Evolutionary conservation across 345 rosid genomes (phyloP), one percentile per base, ranked within the genome.

Genomic region (Salix exigua): DNA sequence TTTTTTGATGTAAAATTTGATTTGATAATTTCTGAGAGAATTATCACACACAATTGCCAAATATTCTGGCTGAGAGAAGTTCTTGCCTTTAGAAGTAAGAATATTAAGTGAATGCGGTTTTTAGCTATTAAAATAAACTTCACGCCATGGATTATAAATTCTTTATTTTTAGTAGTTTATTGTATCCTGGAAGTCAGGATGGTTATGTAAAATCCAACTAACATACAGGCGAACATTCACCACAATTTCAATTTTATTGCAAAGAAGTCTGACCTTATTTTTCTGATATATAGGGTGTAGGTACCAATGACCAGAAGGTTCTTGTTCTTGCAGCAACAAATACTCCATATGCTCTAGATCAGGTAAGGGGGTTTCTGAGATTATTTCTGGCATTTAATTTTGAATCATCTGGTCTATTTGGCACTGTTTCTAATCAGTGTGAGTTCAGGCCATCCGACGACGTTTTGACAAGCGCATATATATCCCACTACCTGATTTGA

Each of bases 401-500:
- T 74, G 65, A 61, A 60, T 71, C 12, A 30, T 3, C n/a, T 30
- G 14, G 66, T 65, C 18, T 75, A 55, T 37, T 65, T n/a, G 64
- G 73, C 61, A 55, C 42, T 68, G 38, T 76, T 71, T 61, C 87
- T 83, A 71, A 86, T 73, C 30, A 46, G 40, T 83, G 50, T 85
- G 71, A 78, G 70, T 81, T 66, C 89, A 94, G 98, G 98, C 98
- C 63, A 91, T 94, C 73, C 75, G 98, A 62, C 79, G 98, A 62
- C 98, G 98, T 79, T 94, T 94, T 85, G 98, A 94, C 85, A 94
- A 94, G 89, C 93, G 98, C 55, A 94, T 94, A 65, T 94, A 94
- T 77, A 94, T 94, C 83, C 98, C 98, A 21, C 97, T 94, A 26
- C 98, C 98, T 51, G 98, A 94, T 73, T 51, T 73, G 81, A 94